These are phyloP conservation scores for Planoprotostelium fungivorum DNA, from an alignment of 78 protist species.

Conservation along the genomic window DNA sequence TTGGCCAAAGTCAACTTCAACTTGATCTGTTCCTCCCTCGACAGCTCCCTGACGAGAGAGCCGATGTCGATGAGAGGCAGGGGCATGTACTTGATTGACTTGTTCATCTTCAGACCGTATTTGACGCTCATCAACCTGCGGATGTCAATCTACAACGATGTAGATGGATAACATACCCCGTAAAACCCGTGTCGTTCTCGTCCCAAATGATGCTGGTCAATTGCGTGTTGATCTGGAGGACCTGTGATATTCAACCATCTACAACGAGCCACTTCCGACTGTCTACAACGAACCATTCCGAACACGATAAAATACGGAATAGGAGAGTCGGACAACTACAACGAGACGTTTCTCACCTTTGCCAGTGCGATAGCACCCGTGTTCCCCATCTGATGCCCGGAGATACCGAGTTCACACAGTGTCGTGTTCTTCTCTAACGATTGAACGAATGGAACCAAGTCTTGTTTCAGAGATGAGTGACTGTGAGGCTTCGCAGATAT, in stretches of 20 bases:
- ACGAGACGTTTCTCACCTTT: too few relatives aligned
- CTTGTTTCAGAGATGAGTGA: not conserved
- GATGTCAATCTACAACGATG: too few relatives aligned
- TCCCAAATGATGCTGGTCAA: not conserved
- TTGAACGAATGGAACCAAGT: not conserved
- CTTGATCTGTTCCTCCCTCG: not conserved
- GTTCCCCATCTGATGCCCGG: not conserved
- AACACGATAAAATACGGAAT: too few relatives aligned
- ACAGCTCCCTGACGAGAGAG: not conserved
- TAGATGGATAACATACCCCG: not conserved
- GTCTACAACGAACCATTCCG: too few relatives aligned
- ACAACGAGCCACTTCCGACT: too few relatives aligned
- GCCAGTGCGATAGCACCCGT: not conserved
- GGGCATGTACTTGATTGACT: not conserved
- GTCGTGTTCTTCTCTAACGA: not conserved
- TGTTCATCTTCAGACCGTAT: not conserved
- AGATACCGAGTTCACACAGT: not conserved
- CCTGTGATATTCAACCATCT: not conserved
- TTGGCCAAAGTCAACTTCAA: not conserved
- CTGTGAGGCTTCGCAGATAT: not conserved
- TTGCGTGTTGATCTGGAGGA: not conserved
- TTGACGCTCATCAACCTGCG: not conserved
- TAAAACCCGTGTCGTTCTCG: not conserved
- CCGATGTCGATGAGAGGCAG: not conserved
- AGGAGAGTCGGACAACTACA: too few relatives aligned